phyloP scores from a whole-genome alignment of 805 yeast species.

The Spathaspora passalidarum region DNA sequence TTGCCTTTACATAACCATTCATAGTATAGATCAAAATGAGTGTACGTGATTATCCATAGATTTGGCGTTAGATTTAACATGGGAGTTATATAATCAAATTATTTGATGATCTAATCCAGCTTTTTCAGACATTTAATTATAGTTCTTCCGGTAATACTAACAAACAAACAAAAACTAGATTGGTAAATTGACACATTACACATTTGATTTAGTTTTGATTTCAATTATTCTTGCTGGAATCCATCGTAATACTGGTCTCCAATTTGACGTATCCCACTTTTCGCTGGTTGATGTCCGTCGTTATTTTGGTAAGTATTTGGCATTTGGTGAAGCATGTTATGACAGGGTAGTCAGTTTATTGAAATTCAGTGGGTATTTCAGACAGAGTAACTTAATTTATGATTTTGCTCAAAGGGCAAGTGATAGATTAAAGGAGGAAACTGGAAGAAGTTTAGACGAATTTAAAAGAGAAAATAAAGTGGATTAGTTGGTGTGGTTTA shows the following conservation, averaged over 20 bases:
- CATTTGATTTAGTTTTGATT: constrained; percentile 72
- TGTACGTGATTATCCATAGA: too few relatives aligned
- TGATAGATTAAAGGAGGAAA: constrained; percentile 26
- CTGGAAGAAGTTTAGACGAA: constrained; percentile 27
- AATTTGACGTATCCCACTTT: constrained; percentile 47
- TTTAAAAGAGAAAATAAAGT: constrained; percentile 8
- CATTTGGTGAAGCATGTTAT: constrained; percentile 61
- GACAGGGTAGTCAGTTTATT: constrained; percentile 45
- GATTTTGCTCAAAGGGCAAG: constrained; percentile 32
- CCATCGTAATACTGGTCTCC: constrained; percentile 77
- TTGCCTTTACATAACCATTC: too few relatives aligned
- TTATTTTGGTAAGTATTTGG: constrained; percentile 51
- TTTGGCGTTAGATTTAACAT: too few relatives aligned
- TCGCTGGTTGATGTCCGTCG: constrained; percentile 46
- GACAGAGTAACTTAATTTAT: constrained; percentile 35
- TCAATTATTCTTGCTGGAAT: constrained; percentile 85
- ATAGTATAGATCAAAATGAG: too few relatives aligned
- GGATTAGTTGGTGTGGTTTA: background rate
- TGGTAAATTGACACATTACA: constrained; percentile 66
- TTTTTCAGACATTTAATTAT: too few relatives aligned
- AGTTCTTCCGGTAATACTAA: background rate
- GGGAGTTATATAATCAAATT: too few relatives aligned
- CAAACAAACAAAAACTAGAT: constrained; percentile 30
- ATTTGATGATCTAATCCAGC: too few relatives aligned
- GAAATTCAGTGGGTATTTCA: constrained; percentile 50